Evolutionary conservation across 2,329 filamentous ascomycete species (phyloP), one percentile per base, ranked within the genome.

Genomic region (Emergomyces orientalis): DNA sequence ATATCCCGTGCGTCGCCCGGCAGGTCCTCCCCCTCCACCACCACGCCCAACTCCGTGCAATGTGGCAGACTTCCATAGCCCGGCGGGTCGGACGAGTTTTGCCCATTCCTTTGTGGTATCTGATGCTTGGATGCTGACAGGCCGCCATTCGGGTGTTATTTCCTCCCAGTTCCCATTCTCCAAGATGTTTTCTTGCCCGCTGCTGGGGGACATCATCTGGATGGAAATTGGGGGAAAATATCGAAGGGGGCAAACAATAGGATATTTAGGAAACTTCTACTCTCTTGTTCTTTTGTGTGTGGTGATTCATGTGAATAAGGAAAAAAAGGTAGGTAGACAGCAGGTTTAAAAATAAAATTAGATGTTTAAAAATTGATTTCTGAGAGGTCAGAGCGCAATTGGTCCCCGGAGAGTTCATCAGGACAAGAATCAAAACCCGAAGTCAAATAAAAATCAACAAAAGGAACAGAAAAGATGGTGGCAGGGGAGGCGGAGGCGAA

Each of bases 91-190:
- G 34, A 71, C 56, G 37, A 68, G 55, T 41, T 71, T 63, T n/a
- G 67, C 57, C 54, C 62, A 61, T 62, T 63, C 67, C 63, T 61
- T 63, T 57, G 61, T 58, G 58, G 59, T 63, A 39, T 51, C 43
- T 32, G 51, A 27, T 14, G 41, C 47, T 39, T 57, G 54, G 64
- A 59, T n/a, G 45, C 57, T 41, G 63, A 52, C 34, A 56, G 52
- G 30, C 14, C 27, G 51, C 41, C 30, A 52, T 17, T 64, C 57
- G 2, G 63, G 22, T 19, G 63, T 64, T 5, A 62, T 62, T 8
- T 63, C 63, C 37, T 68, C 62, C 67, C 67, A 69, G 52, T 66
- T 66, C 22, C 66, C 66, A 45, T 69, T 67, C 41, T 69, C 69
- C 41, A 70, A 55, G 17, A 70, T 61, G 25, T 61, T 64, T 22